A percentile compares a stretch with the other conserved stretches of the same genome.
phyloP scores from a whole-genome alignment of 345 rosid genomes.

The Salix arbutifolia region DNA sequence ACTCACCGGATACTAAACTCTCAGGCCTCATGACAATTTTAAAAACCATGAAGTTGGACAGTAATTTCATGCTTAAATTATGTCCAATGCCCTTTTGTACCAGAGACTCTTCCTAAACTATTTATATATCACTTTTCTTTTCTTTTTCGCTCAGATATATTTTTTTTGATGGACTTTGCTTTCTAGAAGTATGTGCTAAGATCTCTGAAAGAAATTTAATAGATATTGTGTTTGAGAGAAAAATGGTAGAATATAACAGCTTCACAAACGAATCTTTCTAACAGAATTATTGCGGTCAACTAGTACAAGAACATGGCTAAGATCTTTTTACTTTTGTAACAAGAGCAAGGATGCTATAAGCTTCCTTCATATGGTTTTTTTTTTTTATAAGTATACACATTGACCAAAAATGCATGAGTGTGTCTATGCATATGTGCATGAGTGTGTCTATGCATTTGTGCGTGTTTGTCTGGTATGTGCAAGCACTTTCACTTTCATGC shows the following conservation, averaged over 20 bases:
- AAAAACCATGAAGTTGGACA: background rate
- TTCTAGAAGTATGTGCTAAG: slow-evolving; percentile 26
- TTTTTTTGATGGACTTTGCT: background rate
- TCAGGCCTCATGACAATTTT: background rate
- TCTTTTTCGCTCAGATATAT: background rate
- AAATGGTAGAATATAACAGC: background rate
- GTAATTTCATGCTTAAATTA: background rate
- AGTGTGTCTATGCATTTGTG: too few species aligned
- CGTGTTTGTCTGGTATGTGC: too few species aligned
- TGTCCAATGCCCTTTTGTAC: background rate
- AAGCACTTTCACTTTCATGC: too few species aligned
- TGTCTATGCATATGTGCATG: too few species aligned
- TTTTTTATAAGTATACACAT: background rate
- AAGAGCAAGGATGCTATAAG: background rate
- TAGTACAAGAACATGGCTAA: background rate
- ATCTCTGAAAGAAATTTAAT: background rate
- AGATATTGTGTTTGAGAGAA: background rate
- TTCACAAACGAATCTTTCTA: background rate
- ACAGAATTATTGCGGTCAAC: background rate
- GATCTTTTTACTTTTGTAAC: too few species aligned
- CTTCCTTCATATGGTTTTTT: background rate
- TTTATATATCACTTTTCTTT: too few species aligned
- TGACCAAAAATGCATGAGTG: background rate
- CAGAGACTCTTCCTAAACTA: background rate
- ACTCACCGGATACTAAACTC: too few species aligned